Conservation (phyloP, 169 alveolate genomes). For the Pseudocohnilembus persalinus region DNA sequence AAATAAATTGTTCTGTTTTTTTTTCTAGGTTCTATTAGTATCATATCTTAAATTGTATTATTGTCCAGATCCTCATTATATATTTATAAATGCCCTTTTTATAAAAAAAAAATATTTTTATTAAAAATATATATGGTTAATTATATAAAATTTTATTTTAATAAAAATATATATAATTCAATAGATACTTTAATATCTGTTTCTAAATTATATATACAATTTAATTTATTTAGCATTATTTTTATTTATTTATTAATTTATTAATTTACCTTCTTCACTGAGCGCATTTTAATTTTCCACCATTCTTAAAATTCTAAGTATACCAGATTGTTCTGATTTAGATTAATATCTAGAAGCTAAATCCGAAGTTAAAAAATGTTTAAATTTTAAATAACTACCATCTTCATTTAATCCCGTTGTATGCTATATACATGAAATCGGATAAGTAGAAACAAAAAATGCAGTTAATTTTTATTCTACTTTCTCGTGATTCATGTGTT, state of each 20-base stretch:
- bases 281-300: neutral
- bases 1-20: conserved; percentile 5
- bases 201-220: too few relatives aligned
- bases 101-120: too few relatives aligned
- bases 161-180: too few relatives aligned
- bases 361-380: conserved; percentile 1
- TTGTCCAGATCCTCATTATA: neutral
- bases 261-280: neutral
- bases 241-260: too few relatives aligned
- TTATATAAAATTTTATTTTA: too few relatives aligned
- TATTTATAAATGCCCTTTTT: too few relatives aligned
- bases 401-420: conserved; percentile 16
- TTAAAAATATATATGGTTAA: too few relatives aligned
- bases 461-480: conserved; percentile 19
- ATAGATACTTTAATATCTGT: too few relatives aligned
- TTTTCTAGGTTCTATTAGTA: conserved; percentile 14
- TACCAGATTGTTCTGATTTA: neutral
- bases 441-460: neutral
- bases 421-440: neutral
- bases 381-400: conserved; percentile 23
- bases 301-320: neutral
- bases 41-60: conserved; percentile 17
- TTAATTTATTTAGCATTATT: too few relatives aligned
- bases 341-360: too few relatives aligned
- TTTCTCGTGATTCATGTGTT: conserved; percentile 5